phyloP scores from a whole-genome alignment of 768 basidiomycete species.

The Tubosaeta brunneosetosa region DNA sequence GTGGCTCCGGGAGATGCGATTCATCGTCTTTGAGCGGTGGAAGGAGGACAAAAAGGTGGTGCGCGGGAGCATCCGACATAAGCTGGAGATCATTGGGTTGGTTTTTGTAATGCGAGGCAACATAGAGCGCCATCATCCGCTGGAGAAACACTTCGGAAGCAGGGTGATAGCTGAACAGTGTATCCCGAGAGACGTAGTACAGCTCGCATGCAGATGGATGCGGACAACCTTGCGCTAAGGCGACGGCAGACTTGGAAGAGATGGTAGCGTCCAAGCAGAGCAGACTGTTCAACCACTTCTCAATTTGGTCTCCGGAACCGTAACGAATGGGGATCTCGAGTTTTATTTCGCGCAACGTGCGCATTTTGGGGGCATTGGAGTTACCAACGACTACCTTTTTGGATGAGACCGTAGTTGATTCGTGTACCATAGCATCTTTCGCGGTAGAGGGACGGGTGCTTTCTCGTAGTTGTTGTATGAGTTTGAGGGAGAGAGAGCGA shows the following conservation, averaged over 20 bases:
- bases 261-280: conserved; percentile 88
- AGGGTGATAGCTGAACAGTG: conserved; percentile 94
- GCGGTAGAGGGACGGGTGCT: conserved; percentile 75
- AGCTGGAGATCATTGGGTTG: conserved; percentile 99
- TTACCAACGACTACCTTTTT: conserved; percentile 49
- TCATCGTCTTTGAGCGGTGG: conserved; percentile 91
- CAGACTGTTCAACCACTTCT: conserved; percentile 88
- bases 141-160: conserved; percentile 97
- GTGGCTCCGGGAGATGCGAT: conserved; percentile 86
- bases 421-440: conserved; percentile 49
- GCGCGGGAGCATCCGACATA: conserved; percentile 93
- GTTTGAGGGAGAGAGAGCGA: conserved; percentile 95
- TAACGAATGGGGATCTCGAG: conserved; percentile 96
- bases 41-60: conserved; percentile 92
- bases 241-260: conserved; percentile 38
- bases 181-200: conserved; percentile 93
- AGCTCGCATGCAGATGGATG: conserved; percentile 93
- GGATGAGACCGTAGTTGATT: conserved; percentile 38
- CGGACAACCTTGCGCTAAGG: conserved; percentile 70
- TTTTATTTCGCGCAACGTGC: conserved; percentile 88
- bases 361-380: conserved; percentile 54
- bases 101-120: conserved; percentile 98
- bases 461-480: conserved; percentile 95
- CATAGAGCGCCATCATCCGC: conserved; percentile 97
- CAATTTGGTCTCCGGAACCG: conserved; percentile 77